Percentiles rank a stretch among this genome's conserved stretches.
Conservation (phyloP, 2,329 filamentous ascomycete species). For the Bipolaris cookei region DNA sequence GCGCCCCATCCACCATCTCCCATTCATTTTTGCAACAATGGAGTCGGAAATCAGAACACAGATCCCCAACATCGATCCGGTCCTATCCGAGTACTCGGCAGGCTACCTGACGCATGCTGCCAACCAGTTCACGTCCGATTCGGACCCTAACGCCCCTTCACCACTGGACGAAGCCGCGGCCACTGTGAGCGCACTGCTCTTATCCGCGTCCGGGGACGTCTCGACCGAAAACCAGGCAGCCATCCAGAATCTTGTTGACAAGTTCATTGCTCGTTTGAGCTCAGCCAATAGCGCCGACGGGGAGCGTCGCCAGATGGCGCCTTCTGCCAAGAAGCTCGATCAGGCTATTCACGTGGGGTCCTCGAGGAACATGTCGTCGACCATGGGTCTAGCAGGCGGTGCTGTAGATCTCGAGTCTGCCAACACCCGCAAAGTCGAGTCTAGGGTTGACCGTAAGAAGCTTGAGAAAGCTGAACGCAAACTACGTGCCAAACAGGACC, state of each 20-base stretch:
- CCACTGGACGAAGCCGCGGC: conserved; percentile 84
- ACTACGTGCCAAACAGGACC: conserved; percentile 97
- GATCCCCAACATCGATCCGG: conserved; percentile 84
- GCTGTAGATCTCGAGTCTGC: conserved; percentile 92
- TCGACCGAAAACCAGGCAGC: conserved; percentile 74
- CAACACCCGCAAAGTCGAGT: conserved; percentile 92
- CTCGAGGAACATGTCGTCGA: conserved; percentile 95
- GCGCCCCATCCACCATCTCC: conserved; percentile 19
- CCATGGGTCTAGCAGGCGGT: conserved; percentile 81
- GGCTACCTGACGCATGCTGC: conserved; percentile 95
- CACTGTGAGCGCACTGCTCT: conserved; percentile 82
- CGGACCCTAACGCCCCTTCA: conserved; percentile 70
- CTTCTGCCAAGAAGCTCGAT: conserved; percentile 82
- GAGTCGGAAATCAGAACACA: conserved; percentile 85
- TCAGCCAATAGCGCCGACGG: conserved; percentile 72
- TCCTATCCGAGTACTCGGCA: conserved; percentile 89
- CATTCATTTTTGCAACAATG: conserved; percentile 60
- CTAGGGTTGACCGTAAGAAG: conserved; percentile 97
- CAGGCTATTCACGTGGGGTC: conserved; percentile 94
- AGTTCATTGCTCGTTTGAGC: conserved; percentile 84
- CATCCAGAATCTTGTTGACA: conserved; percentile 83
- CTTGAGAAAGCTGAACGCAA: conserved; percentile 98
- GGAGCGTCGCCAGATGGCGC: conserved; percentile 72
- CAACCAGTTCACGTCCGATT: conserved; percentile 76
- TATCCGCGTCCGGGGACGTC: conserved; percentile 89